Base-by-base conservation (phyloP, 768 basidiomycete species). In the Lepiota subincarnata region DNA sequence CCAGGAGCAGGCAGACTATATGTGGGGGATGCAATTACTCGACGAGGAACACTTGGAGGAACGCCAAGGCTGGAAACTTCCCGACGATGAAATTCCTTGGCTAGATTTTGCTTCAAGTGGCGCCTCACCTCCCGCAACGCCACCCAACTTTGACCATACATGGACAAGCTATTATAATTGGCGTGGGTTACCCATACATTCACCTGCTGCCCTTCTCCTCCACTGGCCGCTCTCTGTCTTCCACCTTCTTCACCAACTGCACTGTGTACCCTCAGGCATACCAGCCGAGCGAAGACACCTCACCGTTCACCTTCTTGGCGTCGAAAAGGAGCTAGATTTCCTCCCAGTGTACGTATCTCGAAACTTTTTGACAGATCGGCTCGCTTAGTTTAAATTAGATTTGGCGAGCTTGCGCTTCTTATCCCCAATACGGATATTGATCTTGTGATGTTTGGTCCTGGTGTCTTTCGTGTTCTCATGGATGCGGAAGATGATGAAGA, bases 151-250 rank as follows among this genome's bases (percentile, higher is more conserved):
- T 58, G 66, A 56, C 55, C 65, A 46, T 22, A 71, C 68, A 53
- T 79, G 77, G 78, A 65, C 63, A 28, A 70, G 71, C 20, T 79
- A 75, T 64, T 73, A 78, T 59, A 56, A 67, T 43, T 78, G 76
- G 77, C 71, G 77, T 35, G 66, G 68, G 43, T 59, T 79, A 18
- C 69, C 77, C 34, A 61, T 75, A 36, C 61, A 63, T 20, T 76
- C 76, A 18, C 73, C 75, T 6, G 75, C 73, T 0, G 73, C 69
- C 20, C 64, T 78, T 35, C 64, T 75, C n/a, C 64, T 79, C 59
- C 71, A 75, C 48, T 77, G 68, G 57, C 74, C 77, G 7, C 59
- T 78, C 56, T 66, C 69, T 13, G 62, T 73, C 19, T 77, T 74
- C 54, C 55, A 70, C 18, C 57, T 77, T 20, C 57, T 73, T 35